A percentile compares a stretch with the other conserved stretches of the same genome.
Evolutionary conservation across 306 rosid species (phyloP).

Genomic region (Begonia peltatifolia): DNA sequence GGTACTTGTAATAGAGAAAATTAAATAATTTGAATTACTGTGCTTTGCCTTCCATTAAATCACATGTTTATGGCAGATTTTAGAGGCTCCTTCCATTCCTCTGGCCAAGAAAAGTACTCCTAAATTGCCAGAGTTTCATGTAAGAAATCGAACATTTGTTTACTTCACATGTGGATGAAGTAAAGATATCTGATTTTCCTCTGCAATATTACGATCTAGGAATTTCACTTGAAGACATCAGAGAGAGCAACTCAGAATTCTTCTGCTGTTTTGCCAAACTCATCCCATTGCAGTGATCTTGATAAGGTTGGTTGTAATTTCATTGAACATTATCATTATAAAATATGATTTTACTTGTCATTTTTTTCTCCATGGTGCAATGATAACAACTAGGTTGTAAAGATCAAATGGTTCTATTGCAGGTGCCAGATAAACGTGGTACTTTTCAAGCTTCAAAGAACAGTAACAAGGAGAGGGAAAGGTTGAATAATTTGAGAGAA

Average conservation of each 20-base stretch:
- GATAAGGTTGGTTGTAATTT: conserved; percentile 27
- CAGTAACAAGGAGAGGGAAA: conserved; percentile 32
- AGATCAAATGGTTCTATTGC: conserved; percentile 14
- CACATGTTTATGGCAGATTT: conserved; percentile 40
- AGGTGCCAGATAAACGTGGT: conserved; percentile 24
- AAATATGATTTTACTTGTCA: not conserved
- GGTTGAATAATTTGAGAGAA: conserved; percentile 29
- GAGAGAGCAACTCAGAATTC: conserved; percentile 80
- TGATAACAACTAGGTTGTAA: not conserved
- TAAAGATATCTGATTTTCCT: not conserved
- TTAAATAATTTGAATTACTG: conserved; percentile 4
- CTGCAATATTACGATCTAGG: conserved; percentile 3
- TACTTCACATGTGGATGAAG: conserved; percentile 1
- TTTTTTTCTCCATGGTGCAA: not conserved
- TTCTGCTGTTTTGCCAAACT: conserved; percentile 41
- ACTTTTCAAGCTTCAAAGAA: conserved; percentile 22
- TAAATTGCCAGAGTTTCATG: conserved; percentile 82
- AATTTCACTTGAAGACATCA: conserved; percentile 41
- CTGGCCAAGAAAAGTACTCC: conserved; percentile 63
- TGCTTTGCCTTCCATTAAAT: conserved; percentile 7
- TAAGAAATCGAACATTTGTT: conserved; percentile 21
- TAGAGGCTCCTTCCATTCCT: conserved; percentile 73
- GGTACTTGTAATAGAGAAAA: conserved; percentile 18
- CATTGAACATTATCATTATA: not conserved
- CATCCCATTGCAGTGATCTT: conserved; percentile 28